These are phyloP conservation scores for Phytophthora quininea DNA, from an alignment of 352 stramenopile genomes.

Conservation along the genomic window DNA sequence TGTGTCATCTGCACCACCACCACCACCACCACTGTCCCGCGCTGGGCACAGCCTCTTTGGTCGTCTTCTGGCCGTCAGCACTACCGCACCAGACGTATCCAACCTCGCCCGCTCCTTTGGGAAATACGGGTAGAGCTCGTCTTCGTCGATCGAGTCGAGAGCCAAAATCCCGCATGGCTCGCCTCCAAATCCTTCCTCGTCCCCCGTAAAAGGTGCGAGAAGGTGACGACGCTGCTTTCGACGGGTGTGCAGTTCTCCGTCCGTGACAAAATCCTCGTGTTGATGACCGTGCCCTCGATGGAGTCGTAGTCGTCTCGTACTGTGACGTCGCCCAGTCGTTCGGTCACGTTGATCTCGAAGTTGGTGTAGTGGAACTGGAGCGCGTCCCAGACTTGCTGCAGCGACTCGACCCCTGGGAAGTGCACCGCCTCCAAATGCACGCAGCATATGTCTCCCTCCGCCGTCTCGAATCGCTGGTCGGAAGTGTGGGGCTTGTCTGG, in stretches of 20 bases:
- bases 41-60: constrained; percentile 2
- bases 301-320: constrained; percentile 43
- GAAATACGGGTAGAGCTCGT: constrained; percentile 33
- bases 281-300: constrained; percentile 27
- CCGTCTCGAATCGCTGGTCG: constrained; percentile 22
- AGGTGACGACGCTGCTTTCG: constrained; percentile 31
- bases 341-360: constrained; percentile 52
- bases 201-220: constrained; percentile 20
- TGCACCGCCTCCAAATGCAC: constrained; percentile 34
- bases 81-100: constrained; percentile 24
- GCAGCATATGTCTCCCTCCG: constrained; percentile 24
- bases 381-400: constrained; percentile 41
- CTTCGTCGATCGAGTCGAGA: constrained; percentile 32
- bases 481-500: constrained; percentile 19
- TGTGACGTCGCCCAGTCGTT: constrained; percentile 38
- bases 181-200: constrained; percentile 12
- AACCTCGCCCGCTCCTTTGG: constrained; percentile 13
- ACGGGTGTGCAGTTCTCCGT: constrained; percentile 13
- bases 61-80: constrained; percentile 21
- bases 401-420: constrained; percentile 30
- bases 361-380: constrained; percentile 43
- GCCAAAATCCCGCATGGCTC: constrained; percentile 22
- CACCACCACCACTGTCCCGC: neutral
- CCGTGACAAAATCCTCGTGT: constrained; percentile 24
- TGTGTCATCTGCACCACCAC: neutral